Conservation (phyloP, 345 rosid species). For the Eucalyptus microcorys region DNA sequence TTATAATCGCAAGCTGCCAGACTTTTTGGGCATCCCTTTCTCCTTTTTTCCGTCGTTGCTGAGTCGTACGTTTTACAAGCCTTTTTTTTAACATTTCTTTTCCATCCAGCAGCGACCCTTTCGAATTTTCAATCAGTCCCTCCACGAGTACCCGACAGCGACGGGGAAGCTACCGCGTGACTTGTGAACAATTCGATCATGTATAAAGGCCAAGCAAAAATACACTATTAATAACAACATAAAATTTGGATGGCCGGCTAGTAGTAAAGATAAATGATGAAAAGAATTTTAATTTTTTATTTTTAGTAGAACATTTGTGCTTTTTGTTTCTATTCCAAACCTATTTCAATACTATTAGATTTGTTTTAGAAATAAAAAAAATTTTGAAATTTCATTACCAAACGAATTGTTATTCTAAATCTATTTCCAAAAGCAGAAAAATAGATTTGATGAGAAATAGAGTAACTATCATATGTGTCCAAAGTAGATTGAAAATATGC, state of each 20-base stretch:
- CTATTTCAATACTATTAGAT: too few relatives aligned
- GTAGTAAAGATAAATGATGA: fast-evolving
- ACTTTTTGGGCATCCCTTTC: not conserved
- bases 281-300: fast-evolving
- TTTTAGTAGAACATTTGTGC: fast-evolving
- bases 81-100: not conserved
- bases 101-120: not conserved
- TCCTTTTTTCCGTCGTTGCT: not conserved
- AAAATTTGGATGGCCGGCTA: fast-evolving
- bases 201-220: too few relatives aligned
- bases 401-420: fast-evolving
- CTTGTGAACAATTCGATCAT: too few relatives aligned
- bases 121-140: not conserved
- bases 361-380: fast-evolving
- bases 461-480: fast-evolving
- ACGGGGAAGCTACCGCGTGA: not conserved
- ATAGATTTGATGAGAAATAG: fast-evolving
- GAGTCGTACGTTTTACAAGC: not conserved
- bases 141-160: not conserved
- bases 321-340: fast-evolving
- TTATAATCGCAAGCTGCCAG: not conserved
- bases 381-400: fast-evolving
- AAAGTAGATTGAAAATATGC: not conserved
- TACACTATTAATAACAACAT: fast-evolving
- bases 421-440: too few relatives aligned